These are phyloP conservation scores for Naganishia kalamii DNA, from an alignment of 768 basidiomycete genomes.

Conservation along the genomic window DNA sequence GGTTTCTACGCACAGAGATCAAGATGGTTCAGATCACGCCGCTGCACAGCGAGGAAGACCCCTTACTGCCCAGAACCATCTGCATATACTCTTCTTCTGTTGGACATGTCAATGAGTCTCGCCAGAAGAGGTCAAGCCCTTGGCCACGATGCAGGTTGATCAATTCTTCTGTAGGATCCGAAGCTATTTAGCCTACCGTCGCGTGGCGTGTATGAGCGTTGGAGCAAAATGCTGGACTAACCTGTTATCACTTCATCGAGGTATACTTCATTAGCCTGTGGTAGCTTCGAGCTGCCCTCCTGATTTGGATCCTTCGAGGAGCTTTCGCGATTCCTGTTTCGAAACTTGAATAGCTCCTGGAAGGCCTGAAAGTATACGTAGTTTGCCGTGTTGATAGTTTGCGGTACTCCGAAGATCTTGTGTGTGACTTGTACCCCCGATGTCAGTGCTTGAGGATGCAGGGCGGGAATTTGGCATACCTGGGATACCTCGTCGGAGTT, in stretches of 20 bases:
- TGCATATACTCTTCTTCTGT: conserved; percentile 87
- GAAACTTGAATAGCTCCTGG: conserved; percentile 66
- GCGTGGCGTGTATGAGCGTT: too few relatives aligned
- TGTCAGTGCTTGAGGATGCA: background rate
- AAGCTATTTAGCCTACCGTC: too few relatives aligned
- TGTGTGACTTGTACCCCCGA: conserved; percentile 62
- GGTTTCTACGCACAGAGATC: conserved; percentile 62
- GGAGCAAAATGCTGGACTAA: conserved; percentile 45
- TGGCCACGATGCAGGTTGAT: conserved; percentile 89
- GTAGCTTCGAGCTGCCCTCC: background rate
- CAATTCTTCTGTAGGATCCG: conserved; percentile 64
- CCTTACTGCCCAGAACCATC: conserved; percentile 93
- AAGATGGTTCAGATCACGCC: background rate
- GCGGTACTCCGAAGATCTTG: conserved; percentile 92
- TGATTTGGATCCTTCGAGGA: background rate
- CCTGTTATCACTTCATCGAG: conserved; percentile 71
- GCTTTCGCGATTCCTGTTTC: background rate
- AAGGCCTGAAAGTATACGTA: conserved; percentile 95
- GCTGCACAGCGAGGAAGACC: conserved; percentile 19
- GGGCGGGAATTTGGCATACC: conserved; percentile 48
- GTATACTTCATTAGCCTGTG: conserved; percentile 31
- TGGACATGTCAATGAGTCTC: conserved; percentile 83
- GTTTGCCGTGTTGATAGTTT: conserved; percentile 94
- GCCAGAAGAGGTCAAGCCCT: conserved; percentile 88
- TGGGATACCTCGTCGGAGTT: conserved; percentile 75